Evolutionary conservation across 805 yeast species (phyloP).

Genomic region (Ogataea haglerorum): DNA sequence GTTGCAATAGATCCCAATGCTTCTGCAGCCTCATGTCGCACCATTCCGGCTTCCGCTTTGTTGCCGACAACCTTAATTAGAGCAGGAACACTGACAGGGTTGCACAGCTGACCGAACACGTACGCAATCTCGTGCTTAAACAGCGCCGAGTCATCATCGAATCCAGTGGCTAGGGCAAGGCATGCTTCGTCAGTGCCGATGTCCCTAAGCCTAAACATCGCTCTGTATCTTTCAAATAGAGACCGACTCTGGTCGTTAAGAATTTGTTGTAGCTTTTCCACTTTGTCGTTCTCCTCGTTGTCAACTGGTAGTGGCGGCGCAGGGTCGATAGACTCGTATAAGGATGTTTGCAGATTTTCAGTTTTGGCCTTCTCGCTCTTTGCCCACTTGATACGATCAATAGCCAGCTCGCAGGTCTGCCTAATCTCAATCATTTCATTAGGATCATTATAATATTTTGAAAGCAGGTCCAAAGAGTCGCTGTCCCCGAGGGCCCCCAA

Average conservation of each 20-base stretch:
- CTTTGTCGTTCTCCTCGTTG: conserved; percentile 45
- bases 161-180: conserved; percentile 86
- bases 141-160: conserved; percentile 84
- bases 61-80: conserved; percentile 77
- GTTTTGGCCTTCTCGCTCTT: conserved; percentile 59
- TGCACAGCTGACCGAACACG: conserved; percentile 95
- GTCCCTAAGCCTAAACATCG: conserved; percentile 97
- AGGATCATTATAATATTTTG: conserved; percentile 72
- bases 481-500: conserved; percentile 90
- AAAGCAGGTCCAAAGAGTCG: conserved; percentile 63
- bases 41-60: conserved; percentile 91
- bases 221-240: conserved; percentile 91
- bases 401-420: conserved; percentile 97
- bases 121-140: conserved; percentile 98
- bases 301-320: conserved; percentile 91
- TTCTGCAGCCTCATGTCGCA: conserved; percentile 99
- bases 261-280: conserved; percentile 61
- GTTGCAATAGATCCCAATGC: conserved; percentile 97
- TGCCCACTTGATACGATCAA: conserved; percentile 93
- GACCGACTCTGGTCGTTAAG: conserved; percentile 76
- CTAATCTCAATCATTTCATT: conserved; percentile 68
- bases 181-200: conserved; percentile 92
- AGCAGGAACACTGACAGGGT: conserved; percentile 88
- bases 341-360: conserved; percentile 71
- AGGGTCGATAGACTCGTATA: conserved; percentile 89